Percentiles rank a stretch among this genome's conserved stretches.
phyloP scores from a whole-genome alignment of 345 rosid species.

The Rubroshorea leprosula region DNA sequence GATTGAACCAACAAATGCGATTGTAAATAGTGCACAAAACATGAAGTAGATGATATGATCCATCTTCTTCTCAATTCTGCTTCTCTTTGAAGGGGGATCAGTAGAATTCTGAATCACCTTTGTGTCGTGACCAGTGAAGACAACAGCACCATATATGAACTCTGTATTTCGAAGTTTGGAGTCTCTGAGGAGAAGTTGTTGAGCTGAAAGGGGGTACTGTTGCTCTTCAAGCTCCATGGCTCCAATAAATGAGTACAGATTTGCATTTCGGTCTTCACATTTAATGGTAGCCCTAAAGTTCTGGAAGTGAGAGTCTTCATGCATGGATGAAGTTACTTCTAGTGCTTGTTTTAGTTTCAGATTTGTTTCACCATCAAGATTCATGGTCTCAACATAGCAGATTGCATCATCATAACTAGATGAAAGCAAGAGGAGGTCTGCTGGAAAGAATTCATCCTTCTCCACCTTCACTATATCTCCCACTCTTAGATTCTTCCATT shows the following conservation, averaged over 20 bases:
- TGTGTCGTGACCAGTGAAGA: slow-evolving; percentile 89
- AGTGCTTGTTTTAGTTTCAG: slow-evolving; percentile 76
- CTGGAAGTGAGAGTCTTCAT: slow-evolving; percentile 49
- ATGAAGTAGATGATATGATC: slow-evolving; percentile 62
- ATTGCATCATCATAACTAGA: slow-evolving; percentile 78
- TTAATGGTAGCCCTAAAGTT: slow-evolving; percentile 59
- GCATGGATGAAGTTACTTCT: slow-evolving; percentile 57
- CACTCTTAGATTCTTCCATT: slow-evolving; percentile 71
- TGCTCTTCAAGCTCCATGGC: slow-evolving; percentile 55
- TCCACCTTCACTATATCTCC: slow-evolving; percentile 85
- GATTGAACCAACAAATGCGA: slow-evolving; percentile 65
- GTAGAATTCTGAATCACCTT: slow-evolving; percentile 87
- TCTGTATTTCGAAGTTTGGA: slow-evolving; percentile 86
- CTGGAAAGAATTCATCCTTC: slow-evolving; percentile 81
- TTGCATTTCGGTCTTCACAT: slow-evolving; percentile 94
- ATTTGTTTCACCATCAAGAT: slow-evolving; percentile 94
- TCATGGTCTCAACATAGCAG: slow-evolving; percentile 95
- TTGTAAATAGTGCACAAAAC: slow-evolving; percentile 44
- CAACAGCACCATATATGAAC: slow-evolving; percentile 67
- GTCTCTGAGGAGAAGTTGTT: slow-evolving; percentile 83
- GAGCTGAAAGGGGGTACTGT: slow-evolving; percentile 61
- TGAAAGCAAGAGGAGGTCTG: slow-evolving; percentile 71
- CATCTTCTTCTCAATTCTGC: slow-evolving; percentile 80
- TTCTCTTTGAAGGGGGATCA: slow-evolving; percentile 86
- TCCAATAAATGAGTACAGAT: slow-evolving; percentile 77